Base-by-base conservation (phyloP, 129 eudicot genomes). In the Artemisia argyi region DNA sequence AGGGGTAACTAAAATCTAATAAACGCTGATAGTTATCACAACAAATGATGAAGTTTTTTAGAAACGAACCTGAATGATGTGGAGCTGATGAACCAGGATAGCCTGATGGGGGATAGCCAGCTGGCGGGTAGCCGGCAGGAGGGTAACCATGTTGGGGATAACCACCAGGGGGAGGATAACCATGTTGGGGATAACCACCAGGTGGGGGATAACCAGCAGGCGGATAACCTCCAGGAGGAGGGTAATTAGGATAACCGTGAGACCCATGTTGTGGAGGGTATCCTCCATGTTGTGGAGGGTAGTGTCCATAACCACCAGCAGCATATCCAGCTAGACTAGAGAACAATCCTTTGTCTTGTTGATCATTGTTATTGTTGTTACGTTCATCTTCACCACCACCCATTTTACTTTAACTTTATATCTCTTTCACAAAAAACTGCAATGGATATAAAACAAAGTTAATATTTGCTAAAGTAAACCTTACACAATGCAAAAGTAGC, bases 261-360 rank as follows among this genome's bases (percentile, higher is more conserved):
- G 75, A 75, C 48, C 87, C 84, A 13, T 62, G 49, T 14, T 50
- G 68, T 16, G 76, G 68, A 15, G 76, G 91, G 69, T 86, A 83
- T 11, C 46, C 46, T 39, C 46, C 46, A 51, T 76, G 73, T 19
- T 60, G 83, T 7, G 81, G 81, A 19, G 80, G 85, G 49, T 77
- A 61, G 71, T 69, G 83, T 53, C 74, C 86, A 28, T 39, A 39
- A 39, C 80, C 84, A 66, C 84, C 85, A 79, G 79, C 82, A 17
- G 92, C 92, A 76, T 64, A 78, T 52, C 90, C 90, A 44, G 86
- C 88, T 26, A 87, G 75, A 76, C 50, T 14, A 1, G 96, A 86
- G 17, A 90, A 82, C 42, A 90, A 49, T 61, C 96, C 96, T 80
- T 81, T 90, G 60, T 90, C 96, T 62, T 79, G 74, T 39, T 39